phyloP scores from a whole-genome alignment of 2,329 filamentous ascomycete species.

The Ophidiomyces ophidiicola region DNA sequence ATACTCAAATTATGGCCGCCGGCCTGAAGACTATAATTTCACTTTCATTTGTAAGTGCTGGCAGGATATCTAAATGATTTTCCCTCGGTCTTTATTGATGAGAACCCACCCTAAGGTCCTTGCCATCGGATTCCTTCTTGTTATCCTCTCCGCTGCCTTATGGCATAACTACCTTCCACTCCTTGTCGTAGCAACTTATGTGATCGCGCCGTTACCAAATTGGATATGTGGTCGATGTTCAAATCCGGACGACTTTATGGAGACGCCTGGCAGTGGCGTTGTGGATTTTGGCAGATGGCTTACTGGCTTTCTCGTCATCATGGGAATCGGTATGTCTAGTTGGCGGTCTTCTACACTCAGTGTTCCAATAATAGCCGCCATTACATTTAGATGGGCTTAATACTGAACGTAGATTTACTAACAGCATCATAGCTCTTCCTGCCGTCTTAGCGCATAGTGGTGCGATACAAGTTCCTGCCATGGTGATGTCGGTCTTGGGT shows the following conservation, averaged over 20 bases:
- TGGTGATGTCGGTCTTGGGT: constrained; percentile 89
- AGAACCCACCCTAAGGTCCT: constrained; percentile 50
- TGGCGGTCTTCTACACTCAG: too few species aligned
- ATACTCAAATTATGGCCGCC: constrained; percentile 47
- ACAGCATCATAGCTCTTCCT: constrained; percentile 77
- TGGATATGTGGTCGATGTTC: constrained; percentile 84
- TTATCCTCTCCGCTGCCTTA: constrained; percentile 92
- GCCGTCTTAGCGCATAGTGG: constrained; percentile 75
- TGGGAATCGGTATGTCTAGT: constrained; percentile 81
- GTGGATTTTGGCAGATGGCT: constrained; percentile 87
- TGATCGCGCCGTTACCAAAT: constrained; percentile 87
- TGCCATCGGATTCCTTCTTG: constrained; percentile 94
- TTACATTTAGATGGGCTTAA: too few species aligned
- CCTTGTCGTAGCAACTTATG: constrained; percentile 89
- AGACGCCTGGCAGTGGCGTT: constrained; percentile 65
- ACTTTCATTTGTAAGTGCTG: constrained; percentile 67
- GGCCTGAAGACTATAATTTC: constrained; percentile 98
- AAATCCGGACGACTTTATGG: constrained; percentile 94
- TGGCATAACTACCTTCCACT: constrained; percentile 92
- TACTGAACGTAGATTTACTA: too few species aligned
- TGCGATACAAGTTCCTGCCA: constrained; percentile 70
- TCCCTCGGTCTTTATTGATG: background rate
- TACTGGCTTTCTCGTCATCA: constrained; percentile 90
- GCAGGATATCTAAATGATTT: too few species aligned
- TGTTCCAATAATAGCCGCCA: too few species aligned